Evolutionary conservation across 2,329 filamentous ascomycete species (phyloP), one percentile per base, ranked within the genome.

Genomic region (Ustilaginoidea virens): DNA sequence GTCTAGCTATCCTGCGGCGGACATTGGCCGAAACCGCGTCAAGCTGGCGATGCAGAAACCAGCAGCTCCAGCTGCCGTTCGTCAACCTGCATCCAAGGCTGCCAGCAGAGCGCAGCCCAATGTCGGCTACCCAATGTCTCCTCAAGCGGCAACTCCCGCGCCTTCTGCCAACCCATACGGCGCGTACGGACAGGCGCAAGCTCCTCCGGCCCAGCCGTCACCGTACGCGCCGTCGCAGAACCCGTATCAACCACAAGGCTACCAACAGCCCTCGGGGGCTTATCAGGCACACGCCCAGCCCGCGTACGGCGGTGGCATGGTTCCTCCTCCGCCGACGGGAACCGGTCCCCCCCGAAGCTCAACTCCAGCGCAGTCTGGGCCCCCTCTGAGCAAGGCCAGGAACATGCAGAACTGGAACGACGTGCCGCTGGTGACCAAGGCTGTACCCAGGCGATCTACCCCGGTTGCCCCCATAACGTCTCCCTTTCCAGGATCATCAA

Each of bases 361-460:
- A 35, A 64, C 69, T 16, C 20, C 30, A 13, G 74, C 72, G 20
- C 68, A 75, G n/a, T 77, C 80, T 9, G 65, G 66, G 15, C 63
- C 72, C 23, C 75, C 83, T 14, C 72, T 81, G 12, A 71, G 80
- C 7, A 74, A 72, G 45, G 61, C 70, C 33, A 76, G 74, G 46
- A 77, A 79, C 38, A 75, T 76, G 37, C 71, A 76, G 17, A 79
- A 80, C 42, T 98, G 90, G 90, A 98, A 98, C 42, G 90, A 98
- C 52, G 78, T 92, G 29, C 90, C 90, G 2, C 69, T 93, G 44
- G 80, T 96, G 25, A 66, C 71, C 25, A 82, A 87, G 58, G 60
- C 68, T 31, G 66, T 78, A n/a, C 67, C 70, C 10, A 74, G 86
- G 39, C 72, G 77, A 47, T 65, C 66, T 25, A 94, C 87, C 1